Percentiles rank a stretch among this genome's conserved stretches.
phyloP scores from a whole-genome alignment of 768 basidiomycete genomes.

The Gelatoporia subvermispora region DNA sequence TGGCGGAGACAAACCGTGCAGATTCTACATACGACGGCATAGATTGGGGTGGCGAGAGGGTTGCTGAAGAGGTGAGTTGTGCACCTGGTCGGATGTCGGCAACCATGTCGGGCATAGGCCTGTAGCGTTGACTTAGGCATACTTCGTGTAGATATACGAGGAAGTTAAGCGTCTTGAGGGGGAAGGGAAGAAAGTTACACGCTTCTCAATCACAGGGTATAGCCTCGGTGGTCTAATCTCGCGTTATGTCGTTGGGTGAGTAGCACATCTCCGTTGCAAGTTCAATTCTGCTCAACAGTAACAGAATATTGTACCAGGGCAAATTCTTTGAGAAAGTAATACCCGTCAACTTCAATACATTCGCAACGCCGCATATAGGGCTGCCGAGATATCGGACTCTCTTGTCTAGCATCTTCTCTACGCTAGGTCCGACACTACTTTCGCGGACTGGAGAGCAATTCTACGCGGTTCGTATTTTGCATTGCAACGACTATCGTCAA shows the following conservation, averaged over 20 bases:
- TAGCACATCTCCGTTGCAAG: constrained; percentile 5
- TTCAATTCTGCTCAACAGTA: background rate
- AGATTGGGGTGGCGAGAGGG: constrained; percentile 79
- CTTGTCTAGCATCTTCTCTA: constrained; percentile 46
- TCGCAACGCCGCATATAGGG: constrained; percentile 83
- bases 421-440: constrained; percentile 63
- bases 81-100: background rate
- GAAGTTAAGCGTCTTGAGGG: constrained; percentile 48
- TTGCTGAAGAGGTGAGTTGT: constrained; percentile 65
- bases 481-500: background rate
- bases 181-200: constrained; percentile 53
- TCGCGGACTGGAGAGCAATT: constrained; percentile 73
- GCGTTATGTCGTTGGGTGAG: constrained; percentile 71
- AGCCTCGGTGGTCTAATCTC: constrained; percentile 77
- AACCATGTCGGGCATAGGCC: background rate
- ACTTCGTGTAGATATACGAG: constrained; percentile 42
- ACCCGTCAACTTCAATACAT: constrained; percentile 78
- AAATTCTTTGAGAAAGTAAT: constrained; percentile 66
- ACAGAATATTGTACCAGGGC: constrained; percentile 53
- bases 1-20: constrained; percentile 60
- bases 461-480: constrained; percentile 18
- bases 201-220: constrained; percentile 76
- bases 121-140: background rate
- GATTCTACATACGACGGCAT: constrained; percentile 78
- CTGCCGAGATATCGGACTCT: constrained; percentile 60